These are phyloP conservation scores for Thraustochytrium sp. DNA, from an alignment of 352 stramenopile species.

Conservation along the genomic window DNA sequence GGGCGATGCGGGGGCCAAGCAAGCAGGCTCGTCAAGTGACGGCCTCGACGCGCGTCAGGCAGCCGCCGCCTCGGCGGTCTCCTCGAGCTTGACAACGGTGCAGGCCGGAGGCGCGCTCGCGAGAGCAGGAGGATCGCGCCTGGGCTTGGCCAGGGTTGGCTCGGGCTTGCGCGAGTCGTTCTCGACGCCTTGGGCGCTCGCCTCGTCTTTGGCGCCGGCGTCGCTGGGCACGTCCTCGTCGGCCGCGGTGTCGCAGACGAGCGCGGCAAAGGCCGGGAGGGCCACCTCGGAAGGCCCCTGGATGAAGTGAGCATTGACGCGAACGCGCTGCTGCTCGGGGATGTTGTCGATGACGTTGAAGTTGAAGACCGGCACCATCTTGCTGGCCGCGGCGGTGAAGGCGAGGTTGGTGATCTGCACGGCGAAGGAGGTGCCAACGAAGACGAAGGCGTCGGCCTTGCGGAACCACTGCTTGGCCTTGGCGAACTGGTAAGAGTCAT, in stretches of 20 bases:
- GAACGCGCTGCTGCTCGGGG: neutral
- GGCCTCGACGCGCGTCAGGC: too few relatives aligned
- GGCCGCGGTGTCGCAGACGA: neutral
- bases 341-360: slow-evolving; percentile 42
- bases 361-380: slow-evolving; percentile 16
- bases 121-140: too few relatives aligned
- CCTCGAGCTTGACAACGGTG: too few relatives aligned
- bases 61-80: too few relatives aligned
- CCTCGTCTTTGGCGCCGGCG: too few relatives aligned
- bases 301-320: slow-evolving; percentile 15
- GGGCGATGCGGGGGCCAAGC: too few relatives aligned
- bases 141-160: too few relatives aligned
- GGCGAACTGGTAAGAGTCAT: slow-evolving; percentile 64
- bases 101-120: too few relatives aligned
- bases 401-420: slow-evolving; percentile 59
- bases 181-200: too few relatives aligned
- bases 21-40: too few relatives aligned
- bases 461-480: slow-evolving; percentile 56
- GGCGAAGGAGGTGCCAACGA: slow-evolving; percentile 61
- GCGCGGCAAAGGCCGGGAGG: neutral
- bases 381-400: slow-evolving; percentile 46
- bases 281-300: neutral
- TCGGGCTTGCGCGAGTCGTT: too few relatives aligned
- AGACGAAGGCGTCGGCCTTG: slow-evolving; percentile 57
- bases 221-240: too few relatives aligned